Base-by-base conservation (phyloP, 192 early-diverging fungal species). In the Dissophora ornata region DNA sequence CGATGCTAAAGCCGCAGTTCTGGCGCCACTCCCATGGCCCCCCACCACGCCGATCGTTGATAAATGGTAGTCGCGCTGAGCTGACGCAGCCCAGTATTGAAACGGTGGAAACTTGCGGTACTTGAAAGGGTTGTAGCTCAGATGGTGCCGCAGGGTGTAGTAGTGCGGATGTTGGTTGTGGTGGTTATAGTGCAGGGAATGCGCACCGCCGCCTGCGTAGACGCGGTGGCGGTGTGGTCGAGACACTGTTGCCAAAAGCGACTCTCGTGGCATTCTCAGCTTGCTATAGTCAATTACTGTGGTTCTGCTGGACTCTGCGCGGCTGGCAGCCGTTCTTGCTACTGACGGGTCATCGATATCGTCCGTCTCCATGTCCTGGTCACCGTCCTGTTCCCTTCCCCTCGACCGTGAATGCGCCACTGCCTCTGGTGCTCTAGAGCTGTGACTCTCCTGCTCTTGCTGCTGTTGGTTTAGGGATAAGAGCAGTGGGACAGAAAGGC, bases 71-170 rank as follows among this genome's bases (percentile, higher is more conserved):
- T 75, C 63, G 5, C 71, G 62, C 10, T 75, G 71, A 7, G 71
- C 71, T 26, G 71, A 75, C 1, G 49, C 38, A 15, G 62, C 56
- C 71, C 71, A 75, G 28, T 66, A 57, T 26, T 75, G 55, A 34
- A 61, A 66, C 11, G 71, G 62, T 0, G 71, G 71, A 54, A 75
- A 75, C 57, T 71, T 71, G 53, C 71, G 62, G 57, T 75, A 50
- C 6, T 48, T 45, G 45, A 64, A 57, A 1, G 62, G 62, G 36
- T 75, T 75, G 25, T 66, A 65, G 15, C 55, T 26, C 2, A 51
- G 42, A 29, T 70, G 57, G 22, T 62, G 57, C 15, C 67, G 48
- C 13, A 45, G 18, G 8, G 44, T 55, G 25, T 62, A 49, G n/a
- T 53, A 54, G 30, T 56, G 65, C 7, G 40, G 52, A 16, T 50